Base-by-base conservation (phyloP, 169 alveolate species). In the Eimeria sp. region DNA sequence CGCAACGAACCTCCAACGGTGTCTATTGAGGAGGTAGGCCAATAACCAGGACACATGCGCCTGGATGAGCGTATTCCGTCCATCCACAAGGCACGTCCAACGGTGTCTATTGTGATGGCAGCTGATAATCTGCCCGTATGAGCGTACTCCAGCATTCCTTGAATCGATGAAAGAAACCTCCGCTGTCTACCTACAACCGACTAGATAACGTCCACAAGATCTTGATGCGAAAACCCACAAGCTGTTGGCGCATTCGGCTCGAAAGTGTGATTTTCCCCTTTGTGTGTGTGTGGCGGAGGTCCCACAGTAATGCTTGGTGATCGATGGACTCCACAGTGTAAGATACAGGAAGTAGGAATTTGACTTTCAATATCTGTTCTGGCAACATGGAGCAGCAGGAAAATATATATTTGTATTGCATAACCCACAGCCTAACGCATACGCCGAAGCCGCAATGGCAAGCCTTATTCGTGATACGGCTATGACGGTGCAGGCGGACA, bases 341-440 rank as follows among this genome's bases (percentile, higher is more conserved):
- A 49, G 6, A 34, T 45, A 10, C 27, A 7, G 76, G 76, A 67
- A 16, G 30, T 18, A 4, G 20, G 14, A 3, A 0, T 3, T 20
- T 9, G 16, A 40, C 83, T 7, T 73, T 40, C 3, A 3, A 40
- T 18, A 4, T 2, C n/a, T 11, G 54, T 7, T 3, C 57, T n/a
- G 27, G 18, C 5, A 73, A 0, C 51, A 5, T 13, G 14, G 1
- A 16, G 14, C 4, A 13, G 9, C 54, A 16, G n/a, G 3, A 27
- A 30, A 14, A 7, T 7, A 30, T 16, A 13, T 40, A 34, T 30
- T 5, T 51, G 34, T 18, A 18, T 1, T 73, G 57, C 83, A 14
- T 1, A 73, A 73, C 83, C 54, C 14, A 73, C 83, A 73, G 54
- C 57, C 83, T 73, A 54, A 73, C 22, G 57, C 57, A 73, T 51